Evolutionary conservation across 768 basidiomycete genomes (phyloP).

Genomic region (Calocybe gangraenosa): DNA sequence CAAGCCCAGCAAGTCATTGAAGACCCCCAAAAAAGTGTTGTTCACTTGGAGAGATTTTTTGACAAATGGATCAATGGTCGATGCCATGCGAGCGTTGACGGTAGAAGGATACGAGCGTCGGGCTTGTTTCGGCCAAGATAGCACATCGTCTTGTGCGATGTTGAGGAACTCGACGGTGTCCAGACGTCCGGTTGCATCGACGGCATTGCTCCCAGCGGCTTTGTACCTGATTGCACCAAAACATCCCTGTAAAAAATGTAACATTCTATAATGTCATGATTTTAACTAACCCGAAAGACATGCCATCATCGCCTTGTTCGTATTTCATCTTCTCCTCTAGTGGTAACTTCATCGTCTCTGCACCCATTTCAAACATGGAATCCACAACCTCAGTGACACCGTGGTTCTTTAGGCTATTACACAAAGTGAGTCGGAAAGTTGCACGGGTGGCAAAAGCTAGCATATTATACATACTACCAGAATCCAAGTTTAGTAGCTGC

Average conservation of each 20-base stretch:
- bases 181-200: slow-evolving; percentile 51
- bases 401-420: slow-evolving; percentile 49
- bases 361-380: slow-evolving; percentile 53
- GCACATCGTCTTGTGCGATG: slow-evolving; percentile 63
- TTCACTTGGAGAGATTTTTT: slow-evolving; percentile 55
- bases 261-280: too few relatives aligned
- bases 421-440: too few relatives aligned
- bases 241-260: too few relatives aligned
- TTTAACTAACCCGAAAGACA: slow-evolving; percentile 36
- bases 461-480: slow-evolving; percentile 67
- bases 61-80: slow-evolving; percentile 49
- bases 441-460: too few relatives aligned
- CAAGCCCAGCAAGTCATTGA: slow-evolving; percentile 53
- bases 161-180: slow-evolving; percentile 66
- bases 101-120: slow-evolving; percentile 56
- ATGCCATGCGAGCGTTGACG: slow-evolving; percentile 44
- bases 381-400: slow-evolving; percentile 43
- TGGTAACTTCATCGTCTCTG: slow-evolving; percentile 48
- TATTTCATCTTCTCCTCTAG: slow-evolving; percentile 54
- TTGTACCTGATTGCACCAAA: slow-evolving; percentile 39
- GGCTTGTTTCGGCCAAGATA: slow-evolving; percentile 50
- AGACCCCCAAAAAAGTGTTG: slow-evolving; percentile 44
- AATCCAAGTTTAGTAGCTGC: slow-evolving; percentile 59
- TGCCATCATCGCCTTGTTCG: slow-evolving; percentile 50
- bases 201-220: slow-evolving; percentile 56